Conservation (phyloP, 371 early-diverging fungal genomes). For the Rhizopus microsporus region DNA sequence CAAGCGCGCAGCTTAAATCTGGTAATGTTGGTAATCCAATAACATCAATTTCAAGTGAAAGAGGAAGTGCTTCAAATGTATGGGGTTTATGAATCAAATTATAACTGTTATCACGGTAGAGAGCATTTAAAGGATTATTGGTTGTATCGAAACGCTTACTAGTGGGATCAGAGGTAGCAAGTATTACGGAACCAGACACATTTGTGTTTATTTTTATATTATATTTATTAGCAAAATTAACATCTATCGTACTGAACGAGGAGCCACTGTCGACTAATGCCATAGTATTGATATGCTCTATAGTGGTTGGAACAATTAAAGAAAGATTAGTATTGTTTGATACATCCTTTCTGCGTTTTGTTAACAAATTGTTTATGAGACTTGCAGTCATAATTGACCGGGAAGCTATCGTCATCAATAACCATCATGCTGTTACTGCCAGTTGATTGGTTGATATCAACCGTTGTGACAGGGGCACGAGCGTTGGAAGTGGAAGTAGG, state of each 20-base stretch:
- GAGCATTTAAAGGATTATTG: not conserved
- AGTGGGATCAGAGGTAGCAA: not conserved
- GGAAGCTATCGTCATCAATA: not conserved
- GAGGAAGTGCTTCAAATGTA: not conserved
- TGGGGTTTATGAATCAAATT: not conserved
- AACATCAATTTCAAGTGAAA: not conserved
- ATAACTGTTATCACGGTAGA: not conserved
- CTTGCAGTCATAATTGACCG: conserved; percentile 7
- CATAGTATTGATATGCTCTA: conserved; percentile 6
- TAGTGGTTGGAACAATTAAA: conserved; percentile 2
- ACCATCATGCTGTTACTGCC: not conserved
- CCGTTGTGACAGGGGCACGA: not conserved
- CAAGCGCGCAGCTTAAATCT: too few species aligned
- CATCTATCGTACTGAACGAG: conserved; percentile 1
- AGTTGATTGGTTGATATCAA: not conserved
- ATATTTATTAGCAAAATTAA: not conserved
- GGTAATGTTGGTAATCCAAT: not conserved
- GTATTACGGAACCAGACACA: not conserved
- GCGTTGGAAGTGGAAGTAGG: too few species aligned
- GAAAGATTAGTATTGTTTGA: not conserved
- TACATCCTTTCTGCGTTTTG: not conserved
- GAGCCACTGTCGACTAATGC: conserved; percentile 10
- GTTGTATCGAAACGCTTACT: not conserved
- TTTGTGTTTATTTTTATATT: too few species aligned
- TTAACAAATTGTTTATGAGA: not conserved